These are phyloP conservation scores for Cryptococcus sp. DNA, from an alignment of 1,284 basidiomycete genomes.

Conservation along the genomic window DNA sequence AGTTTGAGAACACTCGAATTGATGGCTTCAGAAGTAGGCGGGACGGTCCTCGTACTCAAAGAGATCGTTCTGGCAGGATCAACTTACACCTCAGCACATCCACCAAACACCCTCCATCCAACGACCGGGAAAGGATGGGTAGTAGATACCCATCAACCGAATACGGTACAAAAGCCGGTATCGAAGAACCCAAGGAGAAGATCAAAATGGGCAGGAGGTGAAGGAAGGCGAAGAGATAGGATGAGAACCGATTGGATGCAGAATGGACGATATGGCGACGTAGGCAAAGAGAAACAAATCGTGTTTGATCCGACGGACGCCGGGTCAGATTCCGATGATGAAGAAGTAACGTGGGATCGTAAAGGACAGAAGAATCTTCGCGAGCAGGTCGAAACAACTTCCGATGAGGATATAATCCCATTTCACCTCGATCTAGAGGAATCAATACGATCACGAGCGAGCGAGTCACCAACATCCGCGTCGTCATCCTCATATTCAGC, in stretches of 20 bases:
- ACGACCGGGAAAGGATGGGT: not conserved
- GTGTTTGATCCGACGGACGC: slow-evolving; percentile 8
- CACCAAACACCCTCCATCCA: not conserved
- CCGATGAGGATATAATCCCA: slow-evolving; percentile 20
- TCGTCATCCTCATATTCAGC: not conserved
- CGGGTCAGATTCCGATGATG: not conserved
- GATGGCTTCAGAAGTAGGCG: slow-evolving; percentile 89
- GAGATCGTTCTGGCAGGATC: slow-evolving; percentile 55
- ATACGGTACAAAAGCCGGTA: not conserved
- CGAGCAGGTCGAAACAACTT: not conserved
- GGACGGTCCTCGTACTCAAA: slow-evolving; percentile 78
- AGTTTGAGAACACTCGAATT: slow-evolving; percentile 76
- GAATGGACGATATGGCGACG: not conserved
- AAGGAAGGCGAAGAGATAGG: slow-evolving; percentile 1
- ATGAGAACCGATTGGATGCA: not conserved
- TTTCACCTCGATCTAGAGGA: slow-evolving; percentile 28
- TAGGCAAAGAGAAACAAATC: slow-evolving; percentile 4
- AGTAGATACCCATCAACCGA: not conserved
- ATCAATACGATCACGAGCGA: not conserved
- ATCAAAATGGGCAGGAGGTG: not conserved
- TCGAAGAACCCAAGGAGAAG: not conserved
- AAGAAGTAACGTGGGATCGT: not conserved
- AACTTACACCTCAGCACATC: not conserved
- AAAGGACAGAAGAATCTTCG: not conserved
- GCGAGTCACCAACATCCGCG: not conserved